A percentile compares a stretch with the other conserved stretches of the same genome.
phyloP scores from a whole-genome alignment of 1,284 basidiomycete genomes.

The Pholiota adiposa region DNA sequence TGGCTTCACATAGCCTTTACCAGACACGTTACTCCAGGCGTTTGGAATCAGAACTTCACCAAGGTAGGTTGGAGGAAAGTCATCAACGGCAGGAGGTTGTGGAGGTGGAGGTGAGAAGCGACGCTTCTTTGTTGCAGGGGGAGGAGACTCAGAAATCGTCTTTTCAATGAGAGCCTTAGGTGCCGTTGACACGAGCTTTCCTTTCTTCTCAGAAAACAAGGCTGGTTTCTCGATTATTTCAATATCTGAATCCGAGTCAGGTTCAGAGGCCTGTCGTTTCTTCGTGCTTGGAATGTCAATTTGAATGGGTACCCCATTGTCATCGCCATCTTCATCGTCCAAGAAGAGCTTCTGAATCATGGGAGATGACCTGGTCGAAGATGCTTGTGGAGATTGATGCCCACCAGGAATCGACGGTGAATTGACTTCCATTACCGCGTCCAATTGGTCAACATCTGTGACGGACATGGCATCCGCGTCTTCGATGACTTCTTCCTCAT shows the following conservation, averaged over 20 bases:
- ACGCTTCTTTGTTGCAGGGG: constrained; percentile 47
- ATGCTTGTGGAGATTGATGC: constrained; percentile 24
- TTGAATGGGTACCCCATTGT: constrained; percentile 23
- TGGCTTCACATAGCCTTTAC: constrained; percentile 66
- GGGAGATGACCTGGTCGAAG: constrained; percentile 28
- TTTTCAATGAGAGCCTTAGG: constrained; percentile 12
- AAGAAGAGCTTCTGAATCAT: constrained; percentile 51
- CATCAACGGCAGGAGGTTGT: background rate
- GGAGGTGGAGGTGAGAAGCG: constrained; percentile 42
- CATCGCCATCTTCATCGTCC: constrained; percentile 57
- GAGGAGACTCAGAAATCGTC: constrained; percentile 22
- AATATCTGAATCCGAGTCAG: constrained; percentile 23
- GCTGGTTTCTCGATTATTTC: constrained; percentile 18
- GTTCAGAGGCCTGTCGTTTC: constrained; percentile 12
- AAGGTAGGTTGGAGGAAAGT: constrained; percentile 50
- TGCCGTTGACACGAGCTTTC: background rate
- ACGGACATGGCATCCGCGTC: constrained; percentile 25
- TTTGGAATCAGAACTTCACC: constrained; percentile 76
- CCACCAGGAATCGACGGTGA: constrained; percentile 17
- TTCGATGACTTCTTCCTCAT: constrained; percentile 42
- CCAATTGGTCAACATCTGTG: constrained; percentile 9
- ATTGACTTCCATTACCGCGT: constrained; percentile 5
- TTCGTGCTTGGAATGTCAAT: constrained; percentile 4
- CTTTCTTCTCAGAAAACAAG: background rate
- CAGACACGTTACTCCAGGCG: constrained; percentile 81